Evolutionary conservation across 2,329 filamentous ascomycete species (phyloP), one percentile per base, ranked within the genome.

Genomic region (Stemphylium beticola): DNA sequence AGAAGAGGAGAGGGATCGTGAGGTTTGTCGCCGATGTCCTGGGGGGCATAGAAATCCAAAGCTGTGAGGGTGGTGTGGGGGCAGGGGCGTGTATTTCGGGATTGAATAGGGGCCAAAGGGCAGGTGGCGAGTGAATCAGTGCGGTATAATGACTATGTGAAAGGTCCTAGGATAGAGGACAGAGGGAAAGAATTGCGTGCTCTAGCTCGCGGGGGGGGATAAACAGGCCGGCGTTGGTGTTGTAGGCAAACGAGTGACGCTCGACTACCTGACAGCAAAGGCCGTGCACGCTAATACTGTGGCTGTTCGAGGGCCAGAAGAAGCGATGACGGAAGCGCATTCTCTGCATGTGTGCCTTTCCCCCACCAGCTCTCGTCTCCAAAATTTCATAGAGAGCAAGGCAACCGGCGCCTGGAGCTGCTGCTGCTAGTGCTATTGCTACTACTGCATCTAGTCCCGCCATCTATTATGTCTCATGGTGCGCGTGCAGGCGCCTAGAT

Each of bases 1-100:
- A 59, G 55, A 59, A 50, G 56, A 60, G 49, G 61, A 57, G 58
- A 50, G 62, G 53, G 45, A 64, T 55, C 51, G 52, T 53, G 64
- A 66, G 62, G 55, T 46, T 49, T 49, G 68, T 60, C 52, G 55
- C 45, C 58, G 34, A 50, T 52, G 46, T 65, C 52, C 58, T 67
- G 17, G 60, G 33, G 68, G 57, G 65, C 71, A 74, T 74, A 64
- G 62, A 74, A 69, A 72, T 74, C 61, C 61, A 60, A n/a, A 57
- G 60, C 57, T 58, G 62, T 61, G 58, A 61, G 57, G 57, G 41
- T 58, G 61, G 48, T 59, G 62, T 69, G 68, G 48, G 64, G 26
- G 26, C 26, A 29, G 26, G 26, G 26, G 26, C 26, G 68, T 24
- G 64, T 66, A 54, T 58, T 43, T 50, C 53, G 58, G 56, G 50